These are phyloP conservation scores for Grosmannia serpens DNA, from an alignment of 2,329 filamentous ascomycete species.

Conservation along the genomic window DNA sequence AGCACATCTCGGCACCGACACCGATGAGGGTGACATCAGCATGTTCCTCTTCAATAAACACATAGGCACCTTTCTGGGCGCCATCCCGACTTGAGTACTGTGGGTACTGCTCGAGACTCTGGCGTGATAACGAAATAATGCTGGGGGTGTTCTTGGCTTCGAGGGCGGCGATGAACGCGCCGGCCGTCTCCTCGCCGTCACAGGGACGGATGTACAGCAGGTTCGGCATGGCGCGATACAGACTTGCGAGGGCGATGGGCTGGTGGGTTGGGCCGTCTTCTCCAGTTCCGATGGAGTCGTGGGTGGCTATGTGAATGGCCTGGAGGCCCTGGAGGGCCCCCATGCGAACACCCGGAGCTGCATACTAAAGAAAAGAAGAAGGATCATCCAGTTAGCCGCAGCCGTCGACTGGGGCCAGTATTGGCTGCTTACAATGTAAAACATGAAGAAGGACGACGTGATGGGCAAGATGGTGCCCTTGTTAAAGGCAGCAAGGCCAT, in stretches of 20 bases:
- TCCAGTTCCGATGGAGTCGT: slow-evolving; percentile 48
- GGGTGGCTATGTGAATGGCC: slow-evolving; percentile 48
- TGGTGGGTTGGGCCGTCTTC: slow-evolving; percentile 54
- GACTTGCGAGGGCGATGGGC: slow-evolving; percentile 42
- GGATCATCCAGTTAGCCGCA: too few relatives aligned
- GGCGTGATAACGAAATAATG: slow-evolving; percentile 32
- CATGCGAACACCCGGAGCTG: slow-evolving; percentile 26
- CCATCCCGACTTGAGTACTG: slow-evolving; percentile 20
- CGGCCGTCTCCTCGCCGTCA: slow-evolving; percentile 45
- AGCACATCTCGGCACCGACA: slow-evolving; percentile 25
- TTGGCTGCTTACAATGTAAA: slow-evolving; percentile 26
- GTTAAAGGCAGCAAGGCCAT: slow-evolving; percentile 45
- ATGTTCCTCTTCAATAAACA: slow-evolving; percentile 19
- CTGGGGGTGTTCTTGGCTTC: slow-evolving; percentile 20
- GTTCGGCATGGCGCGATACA: slow-evolving; percentile 54
- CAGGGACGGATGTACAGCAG: slow-evolving; percentile 47
- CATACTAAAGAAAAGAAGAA: too few relatives aligned
- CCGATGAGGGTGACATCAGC: slow-evolving; percentile 28
- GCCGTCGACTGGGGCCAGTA: too few relatives aligned
- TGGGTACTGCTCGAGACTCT: slow-evolving; percentile 25
- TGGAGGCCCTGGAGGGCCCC: slow-evolving; percentile 43
- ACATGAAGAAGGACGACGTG: slow-evolving; percentile 46
- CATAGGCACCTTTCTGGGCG: slow-evolving; percentile 28
- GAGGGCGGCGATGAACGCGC: slow-evolving; percentile 34
- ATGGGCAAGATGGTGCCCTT: slow-evolving; percentile 40